A percentile compares a stretch with the other conserved stretches of the same genome.
phyloP scores from a whole-genome alignment of 1,284 basidiomycete species.

The Irpex lacteus region DNA sequence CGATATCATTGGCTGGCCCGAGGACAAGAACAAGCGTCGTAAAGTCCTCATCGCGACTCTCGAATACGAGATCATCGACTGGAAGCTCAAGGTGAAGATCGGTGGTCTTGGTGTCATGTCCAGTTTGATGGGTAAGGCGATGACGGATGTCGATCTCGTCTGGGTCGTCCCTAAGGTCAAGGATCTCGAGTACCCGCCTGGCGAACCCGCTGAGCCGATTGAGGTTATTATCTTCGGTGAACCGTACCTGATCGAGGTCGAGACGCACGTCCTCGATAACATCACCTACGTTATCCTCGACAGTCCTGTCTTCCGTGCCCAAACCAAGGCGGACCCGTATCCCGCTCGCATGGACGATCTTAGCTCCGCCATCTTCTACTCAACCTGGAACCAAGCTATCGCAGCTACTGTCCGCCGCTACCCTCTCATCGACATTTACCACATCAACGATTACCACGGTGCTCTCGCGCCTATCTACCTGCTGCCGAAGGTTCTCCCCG shows the following conservation, averaged over 20 bases:
- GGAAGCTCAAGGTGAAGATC: conserved; percentile 96
- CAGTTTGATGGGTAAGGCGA: conserved; percentile 92
- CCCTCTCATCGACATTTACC: conserved; percentile 87
- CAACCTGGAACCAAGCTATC: conserved; percentile 95
- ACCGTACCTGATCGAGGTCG: conserved; percentile 91
- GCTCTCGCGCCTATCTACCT: conserved; percentile 88
- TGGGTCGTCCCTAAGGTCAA: conserved; percentile 95
- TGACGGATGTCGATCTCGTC: conserved; percentile 91
- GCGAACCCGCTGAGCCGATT: conserved; percentile 88
- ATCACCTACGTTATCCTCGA: conserved; percentile 93
- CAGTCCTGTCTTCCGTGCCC: conserved; percentile 91
- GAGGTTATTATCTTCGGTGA: conserved; percentile 96
- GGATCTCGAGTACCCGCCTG: conserved; percentile 86
- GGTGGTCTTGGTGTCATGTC: conserved; percentile 97
- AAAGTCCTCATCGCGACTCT: conserved; percentile 89
- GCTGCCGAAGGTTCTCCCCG: conserved; percentile 84
- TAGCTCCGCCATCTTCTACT: conserved; percentile 94
- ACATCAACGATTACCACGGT: conserved; percentile 91
- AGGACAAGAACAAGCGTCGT: conserved; percentile 84
- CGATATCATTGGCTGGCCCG: conserved; percentile 89
- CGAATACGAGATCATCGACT: conserved; percentile 94
- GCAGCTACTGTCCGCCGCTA: conserved; percentile 82
- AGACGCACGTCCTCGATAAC: conserved; percentile 88
- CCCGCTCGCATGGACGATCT: conserved; percentile 95
- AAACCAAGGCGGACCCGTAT: conserved; percentile 92